Evolutionary conservation across 192 early-diverging fungal species (phyloP).

Genomic region (Piromyces finnis): DNA sequence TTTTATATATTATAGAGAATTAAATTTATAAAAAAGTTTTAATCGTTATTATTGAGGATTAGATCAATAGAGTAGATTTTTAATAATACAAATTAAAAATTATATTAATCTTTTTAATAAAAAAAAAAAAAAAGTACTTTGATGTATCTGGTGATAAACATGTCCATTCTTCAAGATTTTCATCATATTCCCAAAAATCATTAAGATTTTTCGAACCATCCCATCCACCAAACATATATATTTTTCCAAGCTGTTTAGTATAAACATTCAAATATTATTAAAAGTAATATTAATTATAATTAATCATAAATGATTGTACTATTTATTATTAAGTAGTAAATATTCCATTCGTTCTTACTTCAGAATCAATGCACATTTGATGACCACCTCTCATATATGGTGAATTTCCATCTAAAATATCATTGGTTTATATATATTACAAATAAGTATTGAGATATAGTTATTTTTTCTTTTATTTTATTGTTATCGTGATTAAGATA

Average conservation of each 20-base stretch:
- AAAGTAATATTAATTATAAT: no score
- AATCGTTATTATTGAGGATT: no score
- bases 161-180: conserved; percentile 43
- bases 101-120: background rate
- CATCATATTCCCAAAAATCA: conserved; percentile 75
- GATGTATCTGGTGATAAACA: conserved; percentile 60
- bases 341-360: conserved; percentile 2
- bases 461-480: conserved; percentile 8
- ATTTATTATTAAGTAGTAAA: background rate
- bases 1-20: no score
- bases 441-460: conserved; percentile 1
- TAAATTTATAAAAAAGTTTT: no score
- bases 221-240: conserved; percentile 92
- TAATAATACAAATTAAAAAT: no score
- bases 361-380: conserved; percentile 85
- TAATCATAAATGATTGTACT: no score
- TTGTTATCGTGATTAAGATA: background rate
- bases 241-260: conserved; percentile 21
- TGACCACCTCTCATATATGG: conserved; percentile 76
- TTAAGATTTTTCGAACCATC: conserved; percentile 68
- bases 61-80: no score
- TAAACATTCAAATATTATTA: no score
- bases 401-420: conserved; percentile 7
- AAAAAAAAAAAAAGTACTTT: conserved; percentile 11
- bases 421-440: background rate